Evolutionary conservation across 192 early-diverging fungal genomes (phyloP).

Genomic region (Entomortierella beljakovae): DNA sequence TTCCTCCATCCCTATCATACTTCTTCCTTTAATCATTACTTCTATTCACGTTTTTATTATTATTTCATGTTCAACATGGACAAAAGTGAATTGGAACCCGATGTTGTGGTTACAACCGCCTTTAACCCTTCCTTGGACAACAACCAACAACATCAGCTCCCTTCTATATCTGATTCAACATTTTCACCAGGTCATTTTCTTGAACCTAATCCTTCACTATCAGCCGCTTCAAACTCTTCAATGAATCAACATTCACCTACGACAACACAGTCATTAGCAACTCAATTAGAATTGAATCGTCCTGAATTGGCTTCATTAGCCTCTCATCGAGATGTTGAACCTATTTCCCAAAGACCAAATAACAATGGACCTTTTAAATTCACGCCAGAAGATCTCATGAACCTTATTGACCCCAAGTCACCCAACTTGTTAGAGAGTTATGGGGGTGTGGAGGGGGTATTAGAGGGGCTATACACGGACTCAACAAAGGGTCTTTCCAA

Average conservation of each 20-base stretch:
- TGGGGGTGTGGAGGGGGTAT: constrained; percentile 66
- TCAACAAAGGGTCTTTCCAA: constrained; percentile 57
- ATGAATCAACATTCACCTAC: not conserved
- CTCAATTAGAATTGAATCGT: constrained; percentile 5
- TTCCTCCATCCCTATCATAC: constrained; percentile 5
- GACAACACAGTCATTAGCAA: not conserved
- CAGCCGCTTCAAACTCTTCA: not conserved
- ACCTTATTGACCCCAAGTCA: constrained; percentile 70
- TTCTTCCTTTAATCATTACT: not conserved
- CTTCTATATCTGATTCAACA: too few species aligned
- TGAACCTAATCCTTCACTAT: not conserved
- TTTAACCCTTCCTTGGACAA: not conserved
- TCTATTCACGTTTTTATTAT: too few species aligned
- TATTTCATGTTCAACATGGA: constrained; percentile 24
- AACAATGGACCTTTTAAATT: constrained; percentile 62
- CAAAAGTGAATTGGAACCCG: constrained; percentile 7
- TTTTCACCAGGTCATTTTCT: not conserved
- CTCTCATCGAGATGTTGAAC: not conserved
- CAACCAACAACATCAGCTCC: not conserved
- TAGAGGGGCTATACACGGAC: constrained; percentile 61
- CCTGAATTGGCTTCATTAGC: not conserved
- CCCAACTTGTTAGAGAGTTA: constrained; percentile 49
- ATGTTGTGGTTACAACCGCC: not conserved
- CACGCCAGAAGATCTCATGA: constrained; percentile 60
- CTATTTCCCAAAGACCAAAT: constrained; percentile 2